Evolutionary conservation across 495 filamentous ascomycete species (phyloP).

Genomic region (Thermothielavioides terrestris): DNA sequence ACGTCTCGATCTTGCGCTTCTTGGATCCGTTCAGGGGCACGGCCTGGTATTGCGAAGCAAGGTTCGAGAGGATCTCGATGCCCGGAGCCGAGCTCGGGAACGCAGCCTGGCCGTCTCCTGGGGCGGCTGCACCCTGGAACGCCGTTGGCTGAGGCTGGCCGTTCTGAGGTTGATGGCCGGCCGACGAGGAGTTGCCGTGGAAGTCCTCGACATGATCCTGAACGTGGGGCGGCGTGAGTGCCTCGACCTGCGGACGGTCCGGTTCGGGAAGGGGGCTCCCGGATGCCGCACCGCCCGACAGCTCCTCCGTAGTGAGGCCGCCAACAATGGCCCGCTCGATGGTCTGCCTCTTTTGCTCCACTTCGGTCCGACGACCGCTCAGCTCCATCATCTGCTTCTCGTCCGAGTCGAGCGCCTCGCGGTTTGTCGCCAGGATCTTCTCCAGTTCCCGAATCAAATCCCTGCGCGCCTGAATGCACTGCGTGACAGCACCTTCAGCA

Average conservation of each 20-base stretch:
- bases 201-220: slow-evolving; percentile 24
- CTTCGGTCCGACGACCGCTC: slow-evolving; percentile 49
- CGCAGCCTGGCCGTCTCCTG: slow-evolving; percentile 17
- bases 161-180: slow-evolving; percentile 15
- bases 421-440: slow-evolving; percentile 68
- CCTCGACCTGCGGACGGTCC: slow-evolving; percentile 70
- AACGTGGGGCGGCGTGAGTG: slow-evolving; percentile 61
- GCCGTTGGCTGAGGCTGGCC: slow-evolving; percentile 19
- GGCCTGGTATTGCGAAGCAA: slow-evolving; percentile 40
- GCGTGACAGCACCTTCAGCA: slow-evolving; percentile 85
- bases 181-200: slow-evolving; percentile 15
- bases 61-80: slow-evolving; percentile 44
- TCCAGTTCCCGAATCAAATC: slow-evolving; percentile 72
- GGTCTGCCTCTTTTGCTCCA: slow-evolving; percentile 69
- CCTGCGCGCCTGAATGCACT: slow-evolving; percentile 78
- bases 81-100: slow-evolving; percentile 33
- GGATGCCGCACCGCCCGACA: slow-evolving; percentile 30
- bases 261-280: slow-evolving; percentile 38
- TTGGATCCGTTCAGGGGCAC: slow-evolving; percentile 47
- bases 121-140: slow-evolving; percentile 15
- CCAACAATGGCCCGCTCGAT: slow-evolving; percentile 86
- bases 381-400: slow-evolving; percentile 54
- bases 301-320: slow-evolving; percentile 47
- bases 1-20: slow-evolving; percentile 58
- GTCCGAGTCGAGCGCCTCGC: slow-evolving; percentile 58